Evolutionary conservation across 257 asterid species (phyloP).

Genomic region (Ophiorrhiza pumila): DNA sequence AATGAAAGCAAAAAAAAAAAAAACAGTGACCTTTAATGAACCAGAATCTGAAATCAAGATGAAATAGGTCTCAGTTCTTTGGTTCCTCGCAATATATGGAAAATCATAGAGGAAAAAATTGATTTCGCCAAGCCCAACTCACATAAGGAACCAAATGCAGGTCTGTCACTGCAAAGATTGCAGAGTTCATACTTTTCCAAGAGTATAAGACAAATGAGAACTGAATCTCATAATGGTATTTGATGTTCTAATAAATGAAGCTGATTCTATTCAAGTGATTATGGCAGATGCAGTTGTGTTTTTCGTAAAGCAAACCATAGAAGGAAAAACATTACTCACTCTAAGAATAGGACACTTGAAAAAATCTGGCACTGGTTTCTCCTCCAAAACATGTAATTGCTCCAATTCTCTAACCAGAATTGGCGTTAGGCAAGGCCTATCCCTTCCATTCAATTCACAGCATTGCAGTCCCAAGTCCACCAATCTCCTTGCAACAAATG

Average conservation of each 20-base stretch:
- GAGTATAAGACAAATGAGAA: background rate
- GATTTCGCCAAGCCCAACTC: background rate
- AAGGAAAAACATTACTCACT: conserved; percentile 33
- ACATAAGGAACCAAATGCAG: background rate
- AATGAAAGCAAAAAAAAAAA: conserved; percentile 15
- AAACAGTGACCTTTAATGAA: conserved; percentile 10
- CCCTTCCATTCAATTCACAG: conserved; percentile 60
- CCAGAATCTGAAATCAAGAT: background rate
- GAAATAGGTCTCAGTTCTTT: background rate
- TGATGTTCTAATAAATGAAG: background rate
- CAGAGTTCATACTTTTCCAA: background rate
- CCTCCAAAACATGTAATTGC: conserved; percentile 58
- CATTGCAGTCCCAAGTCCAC: conserved; percentile 66
- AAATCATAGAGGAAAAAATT: background rate
- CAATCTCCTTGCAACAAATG: conserved; percentile 61
- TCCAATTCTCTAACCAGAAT: conserved; percentile 59
- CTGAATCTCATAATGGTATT: background rate
- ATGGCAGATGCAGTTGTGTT: background rate
- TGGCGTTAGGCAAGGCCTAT: conserved; percentile 58
- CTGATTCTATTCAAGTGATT: background rate
- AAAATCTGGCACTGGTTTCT: conserved; percentile 54
- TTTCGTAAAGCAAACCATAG: background rate
- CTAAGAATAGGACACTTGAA: conserved; percentile 80
- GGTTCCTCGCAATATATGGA: too few relatives aligned
- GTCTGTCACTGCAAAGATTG: background rate